These are phyloP conservation scores for Cercospora sp. DNA, from an alignment of 2,329 filamentous ascomycete species.

Conservation along the genomic window DNA sequence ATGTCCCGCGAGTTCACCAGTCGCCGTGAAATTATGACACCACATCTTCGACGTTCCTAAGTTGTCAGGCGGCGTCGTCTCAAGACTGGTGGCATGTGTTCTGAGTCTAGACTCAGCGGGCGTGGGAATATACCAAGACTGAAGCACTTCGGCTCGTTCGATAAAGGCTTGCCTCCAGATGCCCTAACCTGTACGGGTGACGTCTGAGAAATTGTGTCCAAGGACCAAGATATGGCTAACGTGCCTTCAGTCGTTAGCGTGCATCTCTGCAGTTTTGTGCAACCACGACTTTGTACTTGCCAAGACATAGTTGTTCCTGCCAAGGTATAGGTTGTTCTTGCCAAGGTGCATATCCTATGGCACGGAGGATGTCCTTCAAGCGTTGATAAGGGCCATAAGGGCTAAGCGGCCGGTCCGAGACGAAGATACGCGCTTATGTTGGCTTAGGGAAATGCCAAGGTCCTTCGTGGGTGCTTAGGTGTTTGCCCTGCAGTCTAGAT, in stretches of 20 bases:
- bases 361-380: background rate
- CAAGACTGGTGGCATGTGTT: background rate
- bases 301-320: background rate
- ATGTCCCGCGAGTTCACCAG: background rate
- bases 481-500: no score
- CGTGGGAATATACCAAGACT: background rate
- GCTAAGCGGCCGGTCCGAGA: no score
- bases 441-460: no score
- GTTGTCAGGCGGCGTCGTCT: background rate
- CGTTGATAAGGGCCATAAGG: background rate
- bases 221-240: background rate
- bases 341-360: background rate
- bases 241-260: background rate
- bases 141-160: background rate
- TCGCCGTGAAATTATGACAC: background rate
- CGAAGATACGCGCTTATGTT: no score
- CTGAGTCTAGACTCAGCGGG: background rate
- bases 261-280: background rate
- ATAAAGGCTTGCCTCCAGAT: background rate
- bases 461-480: no score
- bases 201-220: background rate
- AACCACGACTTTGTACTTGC: background rate
- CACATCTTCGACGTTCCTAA: background rate
- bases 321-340: no score
- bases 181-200: background rate